Percentiles rank a stretch among this genome's conserved stretches.
Evolutionary conservation across 148 eudicot species (phyloP).

Genomic region (Vaccinium darrowii): DNA sequence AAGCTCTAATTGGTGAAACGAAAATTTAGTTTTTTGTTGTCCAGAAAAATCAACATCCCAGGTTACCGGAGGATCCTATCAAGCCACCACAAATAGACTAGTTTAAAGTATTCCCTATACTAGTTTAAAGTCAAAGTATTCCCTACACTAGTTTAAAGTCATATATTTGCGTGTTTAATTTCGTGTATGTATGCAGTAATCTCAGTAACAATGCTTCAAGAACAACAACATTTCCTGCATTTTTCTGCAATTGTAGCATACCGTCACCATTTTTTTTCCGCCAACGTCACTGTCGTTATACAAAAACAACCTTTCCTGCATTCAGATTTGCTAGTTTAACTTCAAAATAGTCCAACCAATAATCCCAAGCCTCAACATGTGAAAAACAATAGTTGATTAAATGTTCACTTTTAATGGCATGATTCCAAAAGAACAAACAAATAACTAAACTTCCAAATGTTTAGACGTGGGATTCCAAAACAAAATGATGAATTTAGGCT

Average conservation of each 20-base stretch:
- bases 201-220: too few relatives aligned
- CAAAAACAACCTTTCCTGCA: constrained; percentile 4
- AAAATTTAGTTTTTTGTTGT: background rate
- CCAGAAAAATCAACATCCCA: background rate
- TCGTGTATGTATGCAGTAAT: too few relatives aligned
- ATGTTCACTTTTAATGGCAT: too few relatives aligned
- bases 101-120: too few relatives aligned
- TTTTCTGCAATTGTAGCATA: background rate
- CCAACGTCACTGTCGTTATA: background rate
- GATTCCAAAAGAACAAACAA: too few relatives aligned
- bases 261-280: background rate
- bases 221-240: background rate
- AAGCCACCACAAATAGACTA: background rate
- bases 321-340: too few relatives aligned
- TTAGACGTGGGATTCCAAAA: too few relatives aligned
- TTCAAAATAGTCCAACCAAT: too few relatives aligned
- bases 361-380: too few relatives aligned
- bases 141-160: background rate
- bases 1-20: background rate
- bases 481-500: too few relatives aligned
- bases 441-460: too few relatives aligned
- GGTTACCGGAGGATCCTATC: background rate
- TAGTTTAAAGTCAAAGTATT: background rate
- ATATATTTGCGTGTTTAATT: background rate
- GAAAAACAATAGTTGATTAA: too few relatives aligned